Evolutionary conservation across 1,284 basidiomycete genomes (phyloP).

Genomic region (Pseudozyma sp.): DNA sequence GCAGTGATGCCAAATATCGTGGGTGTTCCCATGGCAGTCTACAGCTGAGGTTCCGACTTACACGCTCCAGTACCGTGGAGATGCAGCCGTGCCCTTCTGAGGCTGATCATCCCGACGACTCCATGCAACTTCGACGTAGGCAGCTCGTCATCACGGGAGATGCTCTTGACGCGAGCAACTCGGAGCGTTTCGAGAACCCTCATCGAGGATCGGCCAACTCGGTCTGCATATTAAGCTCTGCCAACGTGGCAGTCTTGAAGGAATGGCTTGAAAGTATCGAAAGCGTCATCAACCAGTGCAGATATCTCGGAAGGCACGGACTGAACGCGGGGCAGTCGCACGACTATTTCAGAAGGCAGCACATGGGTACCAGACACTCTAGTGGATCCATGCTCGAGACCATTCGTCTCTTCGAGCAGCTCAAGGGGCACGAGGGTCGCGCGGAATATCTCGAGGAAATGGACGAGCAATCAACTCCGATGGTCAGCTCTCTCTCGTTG

Average conservation of each 20-base stretch:
- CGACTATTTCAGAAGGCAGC: background rate
- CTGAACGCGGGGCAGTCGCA: background rate
- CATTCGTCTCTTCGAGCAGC: constrained; percentile 14
- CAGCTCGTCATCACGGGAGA: constrained; percentile 26
- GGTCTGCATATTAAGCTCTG: constrained; percentile 18
- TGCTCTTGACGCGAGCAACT: background rate
- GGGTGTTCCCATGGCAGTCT: background rate
- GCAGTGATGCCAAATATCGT: background rate
- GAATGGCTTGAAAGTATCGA: constrained; percentile 21
- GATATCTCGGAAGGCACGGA: background rate
- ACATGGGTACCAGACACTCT: background rate
- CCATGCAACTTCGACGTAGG: background rate
- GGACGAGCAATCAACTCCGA: constrained; percentile 11
- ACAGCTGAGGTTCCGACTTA: constrained; percentile 17
- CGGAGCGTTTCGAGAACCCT: background rate
- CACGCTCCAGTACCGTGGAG: constrained; percentile 20
- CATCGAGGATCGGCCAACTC: background rate
- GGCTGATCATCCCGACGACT: background rate
- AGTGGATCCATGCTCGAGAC: constrained; percentile 14
- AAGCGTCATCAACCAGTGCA: constrained; percentile 3
- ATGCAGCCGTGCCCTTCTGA: constrained; percentile 3
- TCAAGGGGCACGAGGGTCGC: constrained; percentile 1
- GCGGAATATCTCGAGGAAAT: background rate
- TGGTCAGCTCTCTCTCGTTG: constrained; percentile 4
- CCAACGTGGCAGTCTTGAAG: constrained; percentile 19